Evolutionary conservation across 768 basidiomycete species (phyloP), one percentile per base, ranked within the genome.

Genomic region (Multifurca ochricompacta): DNA sequence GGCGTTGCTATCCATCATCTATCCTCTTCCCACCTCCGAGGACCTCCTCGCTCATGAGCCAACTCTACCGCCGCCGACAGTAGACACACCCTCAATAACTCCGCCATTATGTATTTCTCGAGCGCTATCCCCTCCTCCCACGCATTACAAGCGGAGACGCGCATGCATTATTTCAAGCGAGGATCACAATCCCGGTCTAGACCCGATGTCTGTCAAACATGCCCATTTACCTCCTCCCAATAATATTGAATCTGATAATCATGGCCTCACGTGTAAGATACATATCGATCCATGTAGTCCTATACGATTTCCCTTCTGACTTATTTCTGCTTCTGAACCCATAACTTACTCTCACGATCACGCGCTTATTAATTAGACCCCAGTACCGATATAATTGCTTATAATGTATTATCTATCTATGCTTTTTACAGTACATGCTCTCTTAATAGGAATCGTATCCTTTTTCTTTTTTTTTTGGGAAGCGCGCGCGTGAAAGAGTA

Each of bases 131-230:
- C 55, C 55, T 6, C 55, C 55, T 28, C 55, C 55, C 2, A 27
- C 55, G 3, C 55, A 56, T 32, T 56, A 51, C 27, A 56, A 56
- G 39, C 50, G 55, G 31, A 52, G 48, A 39, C 55, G 55, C 18
- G 55, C 50, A 19, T 50, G 32, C 39, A 36, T 52, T 39, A 42
- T 56, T 41, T 41, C 55, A 25, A n/a, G 40, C 27, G 39, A 50
- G 25, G 49, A 47, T 32, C 25, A 47, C 11, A 50, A 52, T 32
- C 37, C 48, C 18, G 50, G 52, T 35, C 50, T 16, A 28, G 45
- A 52, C 21, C 50, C 14, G 25, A 21, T 44, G 16, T 21, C 50
- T 21, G 36, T 31, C 31, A 45, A 62, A 61, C 56, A 31, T 43
- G 56, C 21, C 27, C 31, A n/a, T 40, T 42, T n/a, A 8, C 19